Percentiles rank a stretch among this genome's conserved stretches.
Evolutionary conservation across 1,284 basidiomycete species (phyloP).

Genomic region (Golubevia sp.): DNA sequence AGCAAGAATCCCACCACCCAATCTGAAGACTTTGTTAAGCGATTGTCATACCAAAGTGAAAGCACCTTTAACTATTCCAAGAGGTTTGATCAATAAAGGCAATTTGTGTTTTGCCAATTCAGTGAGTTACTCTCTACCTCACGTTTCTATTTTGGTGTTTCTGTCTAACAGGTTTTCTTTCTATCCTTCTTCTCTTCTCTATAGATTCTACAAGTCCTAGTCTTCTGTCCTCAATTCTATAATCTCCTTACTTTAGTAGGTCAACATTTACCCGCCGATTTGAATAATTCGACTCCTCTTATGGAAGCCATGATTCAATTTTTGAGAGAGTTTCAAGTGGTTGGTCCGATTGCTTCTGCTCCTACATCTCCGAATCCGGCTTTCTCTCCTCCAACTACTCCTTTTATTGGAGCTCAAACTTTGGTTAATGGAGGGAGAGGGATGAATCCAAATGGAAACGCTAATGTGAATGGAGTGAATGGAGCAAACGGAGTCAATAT

Average conservation of each 20-base stretch:
- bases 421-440: too few relatives aligned
- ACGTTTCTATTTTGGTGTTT: neutral
- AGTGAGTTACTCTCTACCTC: conserved; percentile 57
- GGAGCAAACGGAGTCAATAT: neutral
- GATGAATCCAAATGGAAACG: too few relatives aligned
- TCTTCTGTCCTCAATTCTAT: conserved; percentile 86
- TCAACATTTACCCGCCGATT: conserved; percentile 64
- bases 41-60: conserved; percentile 30
- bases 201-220: conserved; percentile 79
- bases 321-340: too few relatives aligned
- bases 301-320: conserved; percentile 71
- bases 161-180: neutral
- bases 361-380: too few relatives aligned
- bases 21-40: conserved; percentile 21
- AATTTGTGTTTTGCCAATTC: conserved; percentile 99
- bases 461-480: too few relatives aligned
- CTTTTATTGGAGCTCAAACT: too few relatives aligned
- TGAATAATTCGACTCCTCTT: conserved; percentile 71
- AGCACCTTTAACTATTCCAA: conserved; percentile 68
- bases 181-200: neutral
- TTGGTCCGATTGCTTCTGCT: too few relatives aligned
- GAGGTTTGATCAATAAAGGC: conserved; percentile 90
- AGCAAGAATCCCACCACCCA: neutral
- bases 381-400: too few relatives aligned
- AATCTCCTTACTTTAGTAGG: conserved; percentile 77